These are phyloP conservation scores for Phaeosphaeria sp. DNA, from an alignment of 2,329 filamentous ascomycete species.

Conservation along the genomic window DNA sequence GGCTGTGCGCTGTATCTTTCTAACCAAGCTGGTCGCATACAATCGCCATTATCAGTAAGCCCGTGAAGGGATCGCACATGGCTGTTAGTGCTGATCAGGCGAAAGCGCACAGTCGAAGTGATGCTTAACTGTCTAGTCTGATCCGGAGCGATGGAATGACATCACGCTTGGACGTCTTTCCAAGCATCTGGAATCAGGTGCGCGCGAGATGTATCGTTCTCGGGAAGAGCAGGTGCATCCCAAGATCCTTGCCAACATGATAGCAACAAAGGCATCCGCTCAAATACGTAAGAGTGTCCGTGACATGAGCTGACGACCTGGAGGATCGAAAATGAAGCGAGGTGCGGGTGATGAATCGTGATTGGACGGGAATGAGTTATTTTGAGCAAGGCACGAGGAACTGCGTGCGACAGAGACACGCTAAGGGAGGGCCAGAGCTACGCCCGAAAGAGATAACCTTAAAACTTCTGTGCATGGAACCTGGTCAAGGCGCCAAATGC, in stretches of 20 bases:
- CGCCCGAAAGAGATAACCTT: slow-evolving; percentile 2
- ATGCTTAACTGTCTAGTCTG: neutral
- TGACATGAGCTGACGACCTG: neutral
- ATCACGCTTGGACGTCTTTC: neutral
- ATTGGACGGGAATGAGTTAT: neutral
- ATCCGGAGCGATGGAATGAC: neutral
- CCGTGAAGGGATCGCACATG: neutral
- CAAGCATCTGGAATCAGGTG: neutral
- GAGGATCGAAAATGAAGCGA: neutral
- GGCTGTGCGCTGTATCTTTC: neutral
- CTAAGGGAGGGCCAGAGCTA: neutral
- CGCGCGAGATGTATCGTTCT: neutral
- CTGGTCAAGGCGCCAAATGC: neutral
- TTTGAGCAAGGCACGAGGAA: slow-evolving; percentile 1
- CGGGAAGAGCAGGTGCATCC: neutral
- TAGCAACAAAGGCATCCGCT: neutral
- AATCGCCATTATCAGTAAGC: neutral
- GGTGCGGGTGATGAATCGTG: neutral
- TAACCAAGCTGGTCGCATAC: neutral
- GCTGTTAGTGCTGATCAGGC: neutral
- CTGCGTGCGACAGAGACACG: neutral
- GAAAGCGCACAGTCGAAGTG: neutral
- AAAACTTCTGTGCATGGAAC: slow-evolving; percentile 10
- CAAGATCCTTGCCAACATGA: neutral
- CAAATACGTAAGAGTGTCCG: neutral